Evolutionary conservation across 202 grass and related monocot species (phyloP).

Genomic region (Bolboschoenoplectus hybrid): DNA sequence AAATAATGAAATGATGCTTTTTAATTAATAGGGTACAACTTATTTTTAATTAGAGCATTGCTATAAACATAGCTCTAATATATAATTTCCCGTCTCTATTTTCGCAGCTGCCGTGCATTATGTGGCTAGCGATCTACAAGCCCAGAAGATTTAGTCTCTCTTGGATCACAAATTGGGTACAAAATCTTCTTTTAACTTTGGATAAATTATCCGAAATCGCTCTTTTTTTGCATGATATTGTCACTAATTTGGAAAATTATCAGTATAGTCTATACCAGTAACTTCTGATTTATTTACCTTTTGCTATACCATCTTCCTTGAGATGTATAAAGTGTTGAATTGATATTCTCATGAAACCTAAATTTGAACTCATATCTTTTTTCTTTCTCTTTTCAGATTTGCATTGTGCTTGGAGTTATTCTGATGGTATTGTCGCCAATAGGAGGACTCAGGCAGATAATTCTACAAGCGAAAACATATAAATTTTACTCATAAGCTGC

Average conservation of each 20-base stretch:
- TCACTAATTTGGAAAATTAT: not conserved
- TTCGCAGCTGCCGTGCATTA: constrained; percentile 80
- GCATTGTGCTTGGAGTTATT: constrained; percentile 71
- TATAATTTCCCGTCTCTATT: constrained; percentile 5
- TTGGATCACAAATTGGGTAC: constrained; percentile 90
- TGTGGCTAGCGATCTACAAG: constrained; percentile 93
- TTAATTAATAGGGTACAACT: not conserved
- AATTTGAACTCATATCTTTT: not conserved
- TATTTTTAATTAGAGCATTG: not conserved
- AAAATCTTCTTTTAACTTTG: not conserved
- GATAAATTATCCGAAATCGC: not conserved
- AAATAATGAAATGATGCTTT: not conserved
- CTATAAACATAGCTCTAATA: not conserved
- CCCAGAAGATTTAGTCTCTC: constrained; percentile 77
- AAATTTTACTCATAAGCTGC: constrained; percentile 61
- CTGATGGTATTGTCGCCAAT: constrained; percentile 73
- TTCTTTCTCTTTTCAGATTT: constrained; percentile 52
- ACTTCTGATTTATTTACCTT: not conserved
- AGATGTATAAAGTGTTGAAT: not conserved
- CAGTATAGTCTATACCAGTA: not conserved
- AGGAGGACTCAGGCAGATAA: constrained; percentile 76
- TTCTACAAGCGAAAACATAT: constrained; percentile 60
- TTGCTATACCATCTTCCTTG: not conserved
- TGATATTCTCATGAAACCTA: not conserved
- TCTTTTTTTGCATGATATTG: not conserved